Base-by-base conservation (phyloP, 352 stramenopile species). In the Peronospora destructor region DNA sequence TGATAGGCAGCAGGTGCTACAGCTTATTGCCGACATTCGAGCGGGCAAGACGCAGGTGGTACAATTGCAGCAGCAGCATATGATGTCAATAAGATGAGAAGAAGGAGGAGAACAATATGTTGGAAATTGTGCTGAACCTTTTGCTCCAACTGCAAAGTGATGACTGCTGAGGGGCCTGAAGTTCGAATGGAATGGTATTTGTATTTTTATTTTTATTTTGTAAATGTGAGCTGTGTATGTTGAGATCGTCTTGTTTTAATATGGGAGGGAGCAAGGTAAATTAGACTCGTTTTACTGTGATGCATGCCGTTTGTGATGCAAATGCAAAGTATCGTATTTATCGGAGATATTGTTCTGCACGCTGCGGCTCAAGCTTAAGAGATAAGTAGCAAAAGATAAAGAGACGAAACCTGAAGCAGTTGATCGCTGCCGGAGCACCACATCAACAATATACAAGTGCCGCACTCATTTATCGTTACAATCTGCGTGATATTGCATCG, bases 1-100 rank as follows among this genome's bases (percentile, higher is more conserved):
- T 10, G 80, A 94, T 38, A 66, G 83, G 16, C 67, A 82, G 59
- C 68, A 89, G 34, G 79, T 89, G 10, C 51, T 91, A 52, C 66
- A 86, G 53, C 66, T 94, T 25, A 86, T 94, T 35, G 73, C 73
- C 9, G 65, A 82, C 21, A 86, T 91, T 43, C 77, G 79, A 25
- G 77, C 73, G 7, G 54, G 71, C 19, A 87, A 84, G 44, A 68
- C 59, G 45, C 64, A 69, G 43, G 14, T 56, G 32, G 32, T 67
- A 56, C 57, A 68, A 33, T 55, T 63, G 44, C 66, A 64, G 26
- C 55, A 39, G 34, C 34, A 39, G 34, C 13, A 19, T 34, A 73
- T 74, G 68, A 49, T 77, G 55, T 74, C 68, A 21, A 71, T 61
- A 56, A 70, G 64, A 19, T 74, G 53, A 74, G 33, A 33, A 36